Evolutionary conservation across 352 stramenopile genomes (phyloP), one percentile per base, ranked within the genome.

Genomic region (Thraustochytrium striatum): DNA sequence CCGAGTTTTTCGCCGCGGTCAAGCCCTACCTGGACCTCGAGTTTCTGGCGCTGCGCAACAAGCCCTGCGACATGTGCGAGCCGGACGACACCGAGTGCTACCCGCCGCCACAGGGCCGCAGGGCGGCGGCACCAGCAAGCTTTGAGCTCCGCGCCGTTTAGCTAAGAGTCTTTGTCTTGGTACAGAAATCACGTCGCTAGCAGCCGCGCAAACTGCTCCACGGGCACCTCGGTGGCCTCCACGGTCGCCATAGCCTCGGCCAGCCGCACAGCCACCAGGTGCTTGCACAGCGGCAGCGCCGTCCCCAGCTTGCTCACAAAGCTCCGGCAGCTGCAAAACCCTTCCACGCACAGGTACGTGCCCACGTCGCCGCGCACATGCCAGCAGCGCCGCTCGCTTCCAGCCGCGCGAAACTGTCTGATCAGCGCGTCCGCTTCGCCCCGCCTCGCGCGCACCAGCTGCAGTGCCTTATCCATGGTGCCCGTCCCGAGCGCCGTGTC

Each of bases 31-130:
- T 80, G 21, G 70, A 80, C 43, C 25, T 19, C 8, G 70, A 80
- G 21, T 80, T 80, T 41, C 58, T 80, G 1, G 28, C 16, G 5
- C 47, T 80, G 32, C 70, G 68, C 55, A 80, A 80, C 38, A 72
- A 61, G 28, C 65, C 65, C 21, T 30, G 52, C 52, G 32, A 30
- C 7, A 30, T 38, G 25, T 75, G 65, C 65, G 65, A 75, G n/a
- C 65, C 65, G 13, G 65, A 75, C 32, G 65, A 75, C 36, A 75
- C 65, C 44, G 43, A 39, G n/a, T 58, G 32, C 9, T 75, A 75
- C 52, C 65, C 59, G 7, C 11, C 65, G 8, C 41, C 65, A 19
- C 44, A 19, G 30, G n/a, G 7, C 13, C 13, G n/a, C n/a, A n/a
- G n/a, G n/a, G n/a, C n/a, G n/a, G n/a, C n/a, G n/a, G n/a, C n/a